These are phyloP conservation scores for Mortierella antarctica DNA, from an alignment of 192 early-diverging fungal genomes.

Conservation along the genomic window DNA sequence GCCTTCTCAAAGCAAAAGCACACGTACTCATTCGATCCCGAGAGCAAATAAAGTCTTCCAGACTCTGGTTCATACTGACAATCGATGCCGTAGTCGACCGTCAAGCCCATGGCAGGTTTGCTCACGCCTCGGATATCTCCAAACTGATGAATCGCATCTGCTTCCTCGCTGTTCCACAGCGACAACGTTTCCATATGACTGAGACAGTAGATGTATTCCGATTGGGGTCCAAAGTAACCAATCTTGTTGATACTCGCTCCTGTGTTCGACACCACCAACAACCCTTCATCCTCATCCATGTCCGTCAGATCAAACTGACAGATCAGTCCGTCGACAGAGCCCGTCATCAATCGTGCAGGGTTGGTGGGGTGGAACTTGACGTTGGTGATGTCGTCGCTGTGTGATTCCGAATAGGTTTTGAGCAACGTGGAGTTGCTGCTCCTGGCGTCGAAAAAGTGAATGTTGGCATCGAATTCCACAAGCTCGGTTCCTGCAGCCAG, in stretches of 20 bases:
- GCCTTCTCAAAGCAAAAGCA: neutral
- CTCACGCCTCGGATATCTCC: conserved; percentile 81
- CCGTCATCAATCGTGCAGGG: conserved; percentile 68
- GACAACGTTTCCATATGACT: conserved; percentile 94
- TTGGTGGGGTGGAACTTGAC: conserved; percentile 72
- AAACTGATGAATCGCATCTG: conserved; percentile 73
- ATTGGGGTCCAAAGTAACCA: conserved; percentile 91
- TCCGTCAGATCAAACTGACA: conserved; percentile 78
- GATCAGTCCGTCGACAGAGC: conserved; percentile 80
- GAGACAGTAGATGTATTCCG: conserved; percentile 89
- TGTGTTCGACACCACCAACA: conserved; percentile 86
- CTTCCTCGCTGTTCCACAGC: conserved; percentile 70
- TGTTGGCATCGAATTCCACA: conserved; percentile 54
- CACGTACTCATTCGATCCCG: conserved; percentile 78
- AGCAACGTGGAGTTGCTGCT: conserved; percentile 38
- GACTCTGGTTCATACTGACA: conserved; percentile 76
- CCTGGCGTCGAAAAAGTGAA: conserved; percentile 63
- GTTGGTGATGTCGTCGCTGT: conserved; percentile 83
- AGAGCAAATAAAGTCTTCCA: conserved; percentile 81
- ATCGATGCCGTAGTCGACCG: conserved; percentile 86
- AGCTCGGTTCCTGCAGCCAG: conserved; percentile 67
- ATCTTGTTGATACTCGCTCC: conserved; percentile 82
- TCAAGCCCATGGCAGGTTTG: conserved; percentile 53
- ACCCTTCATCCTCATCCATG: conserved; percentile 89
- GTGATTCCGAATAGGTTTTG: conserved; percentile 69